A percentile compares a stretch with the other conserved stretches of the same genome.
phyloP scores from a whole-genome alignment of 805 yeast genomes.

The Candida broadrunensis region DNA sequence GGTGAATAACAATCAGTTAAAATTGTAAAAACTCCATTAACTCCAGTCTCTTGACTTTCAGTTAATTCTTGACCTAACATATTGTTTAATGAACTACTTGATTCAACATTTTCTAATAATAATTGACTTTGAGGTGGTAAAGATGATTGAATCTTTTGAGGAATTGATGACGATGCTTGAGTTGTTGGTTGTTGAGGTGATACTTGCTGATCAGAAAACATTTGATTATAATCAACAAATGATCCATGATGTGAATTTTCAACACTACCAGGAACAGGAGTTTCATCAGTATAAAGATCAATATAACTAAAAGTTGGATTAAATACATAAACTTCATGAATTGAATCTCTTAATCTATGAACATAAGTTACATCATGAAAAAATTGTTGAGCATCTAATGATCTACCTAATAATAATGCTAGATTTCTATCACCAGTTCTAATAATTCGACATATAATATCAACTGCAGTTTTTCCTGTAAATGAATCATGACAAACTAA shows the following conservation, averaged over 20 bases:
- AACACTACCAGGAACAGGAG: slow-evolving; percentile 6
- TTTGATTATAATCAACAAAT: slow-evolving; percentile 12
- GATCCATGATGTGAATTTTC: slow-evolving; percentile 30
- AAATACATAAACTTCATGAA: slow-evolving; percentile 83
- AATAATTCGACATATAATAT: slow-evolving; percentile 78
- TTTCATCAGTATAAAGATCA: slow-evolving; percentile 37
- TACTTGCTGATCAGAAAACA: slow-evolving; percentile 8
- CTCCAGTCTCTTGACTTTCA: slow-evolving; percentile 33
- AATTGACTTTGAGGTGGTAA: background rate
- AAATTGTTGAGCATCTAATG: slow-evolving; percentile 89
- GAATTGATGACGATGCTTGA: slow-evolving; percentile 11
- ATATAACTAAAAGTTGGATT: slow-evolving; percentile 51
- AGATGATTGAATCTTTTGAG: slow-evolving; percentile 1
- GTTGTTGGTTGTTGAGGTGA: slow-evolving; percentile 10
- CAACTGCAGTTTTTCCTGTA: slow-evolving; percentile 92
- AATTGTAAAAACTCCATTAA: slow-evolving; percentile 90
- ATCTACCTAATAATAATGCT: slow-evolving; percentile 84
- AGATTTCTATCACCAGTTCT: slow-evolving; percentile 88
- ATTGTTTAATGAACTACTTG: background rate
- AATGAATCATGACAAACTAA: slow-evolving; percentile 89
- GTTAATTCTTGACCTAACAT: slow-evolving; percentile 5
- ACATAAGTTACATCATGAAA: slow-evolving; percentile 96
- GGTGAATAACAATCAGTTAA: slow-evolving; percentile 96
- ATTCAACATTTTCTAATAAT: background rate
- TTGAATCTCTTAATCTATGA: slow-evolving; percentile 86